Evolutionary conservation across 2,329 filamentous ascomycete genomes (phyloP).

Genomic region (Penicillium brasilianum): DNA sequence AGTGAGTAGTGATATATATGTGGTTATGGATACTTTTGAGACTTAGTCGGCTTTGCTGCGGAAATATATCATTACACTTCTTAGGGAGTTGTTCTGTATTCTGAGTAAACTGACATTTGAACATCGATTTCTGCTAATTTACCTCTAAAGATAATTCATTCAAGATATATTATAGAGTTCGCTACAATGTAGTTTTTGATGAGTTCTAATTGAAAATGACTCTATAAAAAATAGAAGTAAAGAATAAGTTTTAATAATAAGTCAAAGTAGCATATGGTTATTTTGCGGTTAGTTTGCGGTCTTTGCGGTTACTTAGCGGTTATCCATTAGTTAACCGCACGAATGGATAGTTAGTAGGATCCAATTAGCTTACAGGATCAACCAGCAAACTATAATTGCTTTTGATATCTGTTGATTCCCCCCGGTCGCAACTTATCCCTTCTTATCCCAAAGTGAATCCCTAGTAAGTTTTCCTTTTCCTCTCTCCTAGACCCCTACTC

Average conservation of each 20-base stretch:
- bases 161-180: background rate
- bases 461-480: background rate
- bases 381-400: constrained; percentile 2
- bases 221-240: background rate
- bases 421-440: background rate
- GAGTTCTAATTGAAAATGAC: background rate
- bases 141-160: background rate
- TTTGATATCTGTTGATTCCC: constrained; percentile 1
- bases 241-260: background rate
- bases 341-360: background rate
- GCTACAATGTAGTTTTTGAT: background rate
- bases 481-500: constrained; percentile 1
- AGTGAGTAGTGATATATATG: background rate
- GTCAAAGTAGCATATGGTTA: background rate
- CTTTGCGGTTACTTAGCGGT: background rate
- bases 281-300: constrained; percentile 1
- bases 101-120: background rate
- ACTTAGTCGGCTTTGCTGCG: background rate
- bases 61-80: background rate
- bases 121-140: background rate
- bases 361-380: constrained; percentile 1
- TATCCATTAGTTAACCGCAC: background rate
- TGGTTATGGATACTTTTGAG: background rate
- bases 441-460: background rate
- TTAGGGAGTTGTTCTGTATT: background rate